Conservation (phyloP, 371 early-diverging fungal species). For the Coemansia sp. region DNA sequence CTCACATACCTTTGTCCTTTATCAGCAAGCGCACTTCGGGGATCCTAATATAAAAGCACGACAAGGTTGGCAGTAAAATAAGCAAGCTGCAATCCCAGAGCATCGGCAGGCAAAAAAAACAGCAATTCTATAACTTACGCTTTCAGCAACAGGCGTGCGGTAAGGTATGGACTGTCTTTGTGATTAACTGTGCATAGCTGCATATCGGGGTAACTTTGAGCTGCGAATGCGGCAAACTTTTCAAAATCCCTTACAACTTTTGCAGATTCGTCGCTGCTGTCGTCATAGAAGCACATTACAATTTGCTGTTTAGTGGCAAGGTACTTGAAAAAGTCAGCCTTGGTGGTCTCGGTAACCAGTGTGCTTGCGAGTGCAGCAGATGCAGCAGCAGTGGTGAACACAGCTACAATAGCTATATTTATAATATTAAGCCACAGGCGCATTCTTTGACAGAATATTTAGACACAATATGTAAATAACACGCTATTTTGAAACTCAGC, state of each 20-base stretch:
- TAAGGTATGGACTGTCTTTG: slow-evolving; percentile 33
- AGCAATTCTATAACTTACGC: slow-evolving; percentile 12
- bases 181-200: slow-evolving; percentile 32
- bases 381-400: neutral
- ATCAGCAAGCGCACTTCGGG: slow-evolving; percentile 35
- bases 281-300: slow-evolving; percentile 26
- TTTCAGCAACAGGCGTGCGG: slow-evolving; percentile 38
- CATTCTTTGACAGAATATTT: neutral
- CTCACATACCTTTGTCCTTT: slow-evolving; percentile 2
- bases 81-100: neutral
- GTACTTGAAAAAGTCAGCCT: slow-evolving; percentile 15
- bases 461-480: neutral
- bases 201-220: slow-evolving; percentile 18
- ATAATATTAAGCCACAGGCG: neutral
- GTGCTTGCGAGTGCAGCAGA: neutral
- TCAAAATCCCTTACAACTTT: slow-evolving; percentile 12
- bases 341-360: slow-evolving; percentile 12
- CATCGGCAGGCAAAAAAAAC: neutral
- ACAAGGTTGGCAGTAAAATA: neutral
- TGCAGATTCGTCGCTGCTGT: slow-evolving; percentile 17
- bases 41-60: slow-evolving; percentile 10
- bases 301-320: slow-evolving; percentile 18
- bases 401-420: neutral
- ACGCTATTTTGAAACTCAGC: neutral
- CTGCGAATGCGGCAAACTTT: slow-evolving; percentile 18